These are phyloP conservation scores for Viola odorata DNA, from an alignment of 345 rosid genomes.

Conservation along the genomic window DNA sequence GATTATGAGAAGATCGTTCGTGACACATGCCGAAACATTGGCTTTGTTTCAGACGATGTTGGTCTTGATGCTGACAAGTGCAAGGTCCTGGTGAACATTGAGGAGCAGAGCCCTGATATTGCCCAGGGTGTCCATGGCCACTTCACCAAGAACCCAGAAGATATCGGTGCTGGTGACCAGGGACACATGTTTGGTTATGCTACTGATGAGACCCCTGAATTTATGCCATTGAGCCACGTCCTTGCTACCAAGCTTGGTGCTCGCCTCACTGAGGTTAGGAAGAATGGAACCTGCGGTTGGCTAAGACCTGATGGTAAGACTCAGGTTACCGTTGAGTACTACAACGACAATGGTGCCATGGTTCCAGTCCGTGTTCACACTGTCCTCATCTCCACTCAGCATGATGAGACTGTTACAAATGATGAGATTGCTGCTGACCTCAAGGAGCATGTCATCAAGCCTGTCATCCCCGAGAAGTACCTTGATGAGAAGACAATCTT, in stretches of 20 bases:
- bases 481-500: constrained; percentile 40
- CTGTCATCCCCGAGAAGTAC: constrained; percentile 34
- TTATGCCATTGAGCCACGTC: constrained; percentile 34
- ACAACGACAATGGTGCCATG: constrained; percentile 31
- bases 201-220: constrained; percentile 32
- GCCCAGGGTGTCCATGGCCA: constrained; percentile 38
- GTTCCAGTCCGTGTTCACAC: constrained; percentile 36
- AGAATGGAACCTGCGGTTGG: constrained; percentile 34
- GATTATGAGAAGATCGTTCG: constrained; percentile 37
- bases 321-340: constrained; percentile 33
- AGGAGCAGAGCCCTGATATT: constrained; percentile 35
- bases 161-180: constrained; percentile 36
- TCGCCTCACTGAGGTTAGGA: constrained; percentile 30
- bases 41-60: constrained; percentile 29
- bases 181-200: constrained; percentile 38
- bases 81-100: constrained; percentile 36
- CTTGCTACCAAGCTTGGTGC: constrained; percentile 37
- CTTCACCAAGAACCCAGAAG: constrained; percentile 38
- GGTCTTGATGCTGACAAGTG: constrained; percentile 36
- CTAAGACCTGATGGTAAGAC: constrained; percentile 35
- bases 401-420: constrained; percentile 34
- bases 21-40: constrained; percentile 29
- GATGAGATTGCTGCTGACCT: constrained; percentile 35
- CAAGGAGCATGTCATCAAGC: constrained; percentile 35
- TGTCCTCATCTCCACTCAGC: constrained; percentile 37